Percentiles rank a stretch among this genome's conserved stretches.
Conservation (phyloP, 345 rosid genomes). For the Salix dunnii region DNA sequence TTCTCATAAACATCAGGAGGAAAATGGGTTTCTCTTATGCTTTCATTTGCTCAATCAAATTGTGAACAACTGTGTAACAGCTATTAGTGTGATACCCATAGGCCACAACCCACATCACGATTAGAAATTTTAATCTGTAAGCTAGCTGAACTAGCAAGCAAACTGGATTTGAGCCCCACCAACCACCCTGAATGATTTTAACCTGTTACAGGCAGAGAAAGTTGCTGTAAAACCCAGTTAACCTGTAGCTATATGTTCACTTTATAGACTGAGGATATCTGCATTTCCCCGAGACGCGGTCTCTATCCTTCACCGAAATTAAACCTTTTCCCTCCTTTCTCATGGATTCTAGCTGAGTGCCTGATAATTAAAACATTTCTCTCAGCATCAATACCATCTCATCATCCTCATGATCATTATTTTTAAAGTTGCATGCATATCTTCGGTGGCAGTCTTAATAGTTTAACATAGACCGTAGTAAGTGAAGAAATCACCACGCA, state of each 20-base stretch:
- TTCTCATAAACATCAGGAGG: neutral
- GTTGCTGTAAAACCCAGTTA: neutral
- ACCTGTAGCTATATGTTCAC: neutral
- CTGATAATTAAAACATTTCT: neutral
- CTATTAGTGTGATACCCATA: neutral
- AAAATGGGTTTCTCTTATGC: neutral
- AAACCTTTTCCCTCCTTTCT: neutral
- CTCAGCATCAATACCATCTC: neutral
- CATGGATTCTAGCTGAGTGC: neutral
- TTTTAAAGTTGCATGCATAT: neutral
- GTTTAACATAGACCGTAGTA: neutral
- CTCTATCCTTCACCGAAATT: neutral
- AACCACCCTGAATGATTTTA: neutral
- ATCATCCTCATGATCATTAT: neutral
- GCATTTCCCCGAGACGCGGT: neutral
- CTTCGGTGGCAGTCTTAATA: neutral
- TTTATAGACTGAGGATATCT: neutral
- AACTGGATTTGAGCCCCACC: neutral
- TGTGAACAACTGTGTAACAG: neutral
- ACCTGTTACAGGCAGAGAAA: no score
- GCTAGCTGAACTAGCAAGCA: neutral
- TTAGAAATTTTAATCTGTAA: no score
- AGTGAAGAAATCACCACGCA: conserved; percentile 3
- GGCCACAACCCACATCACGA: no score
- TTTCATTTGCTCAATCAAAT: neutral